Evolutionary conservation across 2,329 filamentous ascomycete genomes (phyloP), one percentile per base, ranked within the genome.

Genomic region (Gliomastix tumulicola): DNA sequence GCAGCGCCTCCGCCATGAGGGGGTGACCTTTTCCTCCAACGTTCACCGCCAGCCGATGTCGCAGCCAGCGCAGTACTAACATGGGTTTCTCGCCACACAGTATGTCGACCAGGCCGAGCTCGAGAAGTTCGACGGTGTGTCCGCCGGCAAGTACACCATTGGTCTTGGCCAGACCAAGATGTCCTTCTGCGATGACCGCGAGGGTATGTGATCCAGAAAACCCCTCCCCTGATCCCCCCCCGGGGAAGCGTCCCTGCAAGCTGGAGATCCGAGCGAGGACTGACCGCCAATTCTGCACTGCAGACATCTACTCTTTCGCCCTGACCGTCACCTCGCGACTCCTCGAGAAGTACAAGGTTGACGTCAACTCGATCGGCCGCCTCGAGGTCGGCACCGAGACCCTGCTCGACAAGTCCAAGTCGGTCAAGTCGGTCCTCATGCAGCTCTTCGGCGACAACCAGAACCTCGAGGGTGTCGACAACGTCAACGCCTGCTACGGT

Each of bases 131-230:
- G 86, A 92, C 76, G 85, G 84, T 60, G 84, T 87, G 54, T 76
- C 76, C 59, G 62, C 79, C 39, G 86, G 86, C 49, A 92, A 92
- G 69, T 92, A 92, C 74, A 92, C 86, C 55, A 90, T 92, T 66
- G 86, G 86, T 62, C 82, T 92, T 39, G 86, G 86, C 54, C 86
- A 92, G 75, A 90, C 84, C 58, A 88, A 85, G 69, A 92, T 92
- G 86, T 82, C 80, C 71, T 92, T 92, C 68, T 90, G 86, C 62
- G 86, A 92, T 65, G 86, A 92, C 57, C 80, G 84, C 57, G 86
- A 92, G 71, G 85, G 85, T 88, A 61, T 62, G 69, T 62, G n/a
- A n/a, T n/a, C n/a, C n/a, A n/a, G n/a, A 47, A 34, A 40, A 32
- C 37, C 32, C 35, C 32, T 35, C 38, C 42, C 34, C 40, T 39